Base-by-base conservation (phyloP, 2,329 filamentous ascomycete genomes). In the Fusarium neocosmosporiellum region DNA sequence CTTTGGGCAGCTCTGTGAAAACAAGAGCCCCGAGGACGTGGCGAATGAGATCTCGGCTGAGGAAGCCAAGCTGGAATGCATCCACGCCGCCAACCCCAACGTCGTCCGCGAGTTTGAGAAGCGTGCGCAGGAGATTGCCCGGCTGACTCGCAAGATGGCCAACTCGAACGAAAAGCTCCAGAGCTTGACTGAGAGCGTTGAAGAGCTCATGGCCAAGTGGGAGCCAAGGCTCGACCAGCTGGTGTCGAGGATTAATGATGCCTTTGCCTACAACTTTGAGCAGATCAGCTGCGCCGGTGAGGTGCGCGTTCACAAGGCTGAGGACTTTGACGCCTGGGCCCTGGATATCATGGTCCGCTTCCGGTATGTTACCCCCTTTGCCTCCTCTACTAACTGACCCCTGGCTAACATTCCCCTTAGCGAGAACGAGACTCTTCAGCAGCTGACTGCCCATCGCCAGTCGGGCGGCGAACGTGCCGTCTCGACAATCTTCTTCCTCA, bases 401-500 rank as follows among this genome's bases (percentile, higher is more conserved):
- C 46, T 66, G 16, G 18, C 63, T 73, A 73, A 75, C 53, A 31
- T 18, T 37, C 14, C 7, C 41, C 7, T 81, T n/a, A 92, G 92
- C 62, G 92, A 96, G 79, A 90, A 92, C 79, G 96, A 98, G 81
- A 89, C 89, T 4, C 90, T 98, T 6, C 94, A 96, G 70, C 86
- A 95, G 33, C 91, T 99, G 27, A 93, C 97, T 77, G 92, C 94
- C 50, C 95, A 98, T 81, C 94, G 96, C 7, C 96, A 99, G 82
- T 98, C 96, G 2, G 96, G 96, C 77, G 96, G 96, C 72, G 96
- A 99, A 84, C 93, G 96, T 67, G 94, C 96, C 27, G 96, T 99
- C 24, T 97, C 94, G 24, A 99, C 96, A 16, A 97, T 98, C 79
- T 99, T 98, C 88, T 99, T 97, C 84, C 94, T 99, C 65, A 98